Percentiles rank a stretch among this genome's conserved stretches.
These are phyloP conservation scores for Eucalyptus polybractea DNA, from an alignment of 345 rosid species.

Conservation along the genomic window DNA sequence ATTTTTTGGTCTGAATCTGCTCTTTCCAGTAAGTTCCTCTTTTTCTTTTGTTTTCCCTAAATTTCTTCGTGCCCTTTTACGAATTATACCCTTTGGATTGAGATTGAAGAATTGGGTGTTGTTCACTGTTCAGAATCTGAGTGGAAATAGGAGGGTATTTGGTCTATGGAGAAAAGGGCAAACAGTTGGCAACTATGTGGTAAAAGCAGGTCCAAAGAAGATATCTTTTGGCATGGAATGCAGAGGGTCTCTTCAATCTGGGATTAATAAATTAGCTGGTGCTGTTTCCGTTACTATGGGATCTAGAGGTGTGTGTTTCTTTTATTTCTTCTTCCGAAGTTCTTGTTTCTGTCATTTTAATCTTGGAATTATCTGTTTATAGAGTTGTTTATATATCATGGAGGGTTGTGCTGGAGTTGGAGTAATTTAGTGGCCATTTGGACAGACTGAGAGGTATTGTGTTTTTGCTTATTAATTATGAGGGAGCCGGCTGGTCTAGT, in stretches of 20 bases:
- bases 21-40: background rate
- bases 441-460: background rate
- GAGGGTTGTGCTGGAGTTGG: background rate
- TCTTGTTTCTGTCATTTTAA: background rate
- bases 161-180: background rate
- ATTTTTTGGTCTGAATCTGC: background rate
- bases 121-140: background rate
- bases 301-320: conserved; percentile 36
- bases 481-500: background rate
- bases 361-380: conserved; percentile 24
- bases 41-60: background rate
- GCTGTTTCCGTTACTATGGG: conserved; percentile 83
- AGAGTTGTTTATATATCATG: accelerated
- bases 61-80: background rate
- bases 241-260: conserved; percentile 57
- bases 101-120: background rate
- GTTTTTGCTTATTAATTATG: background rate
- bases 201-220: conserved; percentile 54
- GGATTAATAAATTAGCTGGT: conserved; percentile 79
- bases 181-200: background rate
- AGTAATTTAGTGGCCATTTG: background rate
- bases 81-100: background rate
- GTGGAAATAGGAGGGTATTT: background rate
- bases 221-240: conserved; percentile 53
- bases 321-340: background rate